Evolutionary conservation across 352 stramenopile genomes (phyloP), one percentile per base, ranked within the genome.

Genomic region (Phytophthora multivora): DNA sequence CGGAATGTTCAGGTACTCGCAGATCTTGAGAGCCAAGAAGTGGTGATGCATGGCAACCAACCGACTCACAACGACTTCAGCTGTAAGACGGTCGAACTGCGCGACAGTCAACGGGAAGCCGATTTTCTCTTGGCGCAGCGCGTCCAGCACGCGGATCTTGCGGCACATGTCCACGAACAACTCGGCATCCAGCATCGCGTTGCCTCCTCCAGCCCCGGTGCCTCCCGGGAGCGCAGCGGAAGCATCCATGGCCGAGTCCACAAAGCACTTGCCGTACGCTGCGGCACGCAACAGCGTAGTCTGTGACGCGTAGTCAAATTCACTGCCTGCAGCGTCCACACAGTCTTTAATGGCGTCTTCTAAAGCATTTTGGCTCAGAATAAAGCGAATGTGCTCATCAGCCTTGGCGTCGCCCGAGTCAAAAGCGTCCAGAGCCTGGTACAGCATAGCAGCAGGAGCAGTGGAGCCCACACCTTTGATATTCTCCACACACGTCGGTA

Each of bases 1-100:
- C n/a, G 90, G 77, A 35, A 94, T 80, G 56, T 91, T 86, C 28
- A 97, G 49, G 60, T 96, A 94, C 38, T 96, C 81, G 65, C 90
- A 97, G 36, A 97, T 93, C 62, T 96, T 96, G 28, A 96, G 79
- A n/a, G 91, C 90, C 11, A 97, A 68, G 43, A 96, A 94, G 70
- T 97, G 88, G 18, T 96, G 83, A 16, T 81, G 81, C 70, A 96
- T 83, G 4, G 82, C 75, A 0, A 95, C 86, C 4, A 97, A 75
- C 0, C 90, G 88, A 43, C 88, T 90, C 19, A 97, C 74, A 18
- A 97, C 80, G 23, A 97, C 88, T 49, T 96, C 87, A 3, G 89
- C 77, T 16, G 80, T 91, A 25, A 97, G 50, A 4, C 80, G 81
- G 33, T 96, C 88, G 63, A 90, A 96, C 64, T 96, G 83, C 8